These are phyloP conservation scores for Hygrophorus russula DNA, from an alignment of 768 basidiomycete species.

Conservation along the genomic window DNA sequence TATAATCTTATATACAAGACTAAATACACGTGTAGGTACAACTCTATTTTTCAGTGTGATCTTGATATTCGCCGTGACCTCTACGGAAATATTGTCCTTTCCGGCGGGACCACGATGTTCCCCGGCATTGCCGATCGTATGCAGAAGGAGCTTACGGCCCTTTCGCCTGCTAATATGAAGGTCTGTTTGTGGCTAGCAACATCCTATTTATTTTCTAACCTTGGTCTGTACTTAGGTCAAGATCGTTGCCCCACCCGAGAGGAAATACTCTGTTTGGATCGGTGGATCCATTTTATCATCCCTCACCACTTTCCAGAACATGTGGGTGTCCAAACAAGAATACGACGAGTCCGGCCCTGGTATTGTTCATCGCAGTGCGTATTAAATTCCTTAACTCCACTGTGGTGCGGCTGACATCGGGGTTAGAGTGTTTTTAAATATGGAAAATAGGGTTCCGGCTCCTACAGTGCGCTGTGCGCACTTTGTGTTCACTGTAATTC, in stretches of 20 bases:
- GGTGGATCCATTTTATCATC: slow-evolving; percentile 82
- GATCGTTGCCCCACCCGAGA: slow-evolving; percentile 88
- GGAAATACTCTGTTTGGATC: slow-evolving; percentile 96
- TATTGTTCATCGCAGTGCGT: slow-evolving; percentile 70
- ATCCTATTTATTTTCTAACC: not conserved
- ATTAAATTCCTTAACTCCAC: not conserved
- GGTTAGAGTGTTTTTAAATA: not conserved
- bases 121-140: slow-evolving; percentile 92
- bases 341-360: slow-evolving; percentile 80
- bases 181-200: slow-evolving; percentile 16
- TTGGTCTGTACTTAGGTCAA: slow-evolving; percentile 43
- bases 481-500: too few relatives aligned
- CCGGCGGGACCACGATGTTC: slow-evolving; percentile 94
- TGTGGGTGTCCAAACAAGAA: slow-evolving; percentile 91
- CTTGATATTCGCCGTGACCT: slow-evolving; percentile 75
- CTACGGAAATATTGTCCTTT: slow-evolving; percentile 77
- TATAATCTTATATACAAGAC: slow-evolving; percentile 21
- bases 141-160: slow-evolving; percentile 84
- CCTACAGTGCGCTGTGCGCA: too few relatives aligned
- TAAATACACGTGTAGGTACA: slow-evolving; percentile 34
- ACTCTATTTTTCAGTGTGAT: slow-evolving; percentile 86
- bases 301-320: slow-evolving; percentile 90
- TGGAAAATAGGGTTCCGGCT: too few relatives aligned
- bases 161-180: slow-evolving; percentile 87
- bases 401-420: not conserved